phyloP scores from a whole-genome alignment of 169 alveolate species.

The Pseudocohnilembus persalinus region DNA sequence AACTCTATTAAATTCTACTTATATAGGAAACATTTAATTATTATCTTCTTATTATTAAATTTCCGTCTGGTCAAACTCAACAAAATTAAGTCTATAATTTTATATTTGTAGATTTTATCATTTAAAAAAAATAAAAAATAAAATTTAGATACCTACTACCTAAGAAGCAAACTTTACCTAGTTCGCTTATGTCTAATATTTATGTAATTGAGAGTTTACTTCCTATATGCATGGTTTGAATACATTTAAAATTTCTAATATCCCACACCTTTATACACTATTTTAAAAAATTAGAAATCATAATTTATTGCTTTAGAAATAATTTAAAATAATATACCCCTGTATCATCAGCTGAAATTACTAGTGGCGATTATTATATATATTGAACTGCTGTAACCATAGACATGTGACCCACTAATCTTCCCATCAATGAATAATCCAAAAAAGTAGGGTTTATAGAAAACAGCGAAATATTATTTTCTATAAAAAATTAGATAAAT shows the following conservation, averaged over 20 bases:
- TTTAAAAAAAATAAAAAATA: too few relatives aligned
- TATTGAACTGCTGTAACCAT: conserved; percentile 17
- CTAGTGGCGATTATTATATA: conserved; percentile 10
- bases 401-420: conserved; percentile 3
- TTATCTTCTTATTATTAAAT: background rate
- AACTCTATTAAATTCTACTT: conserved; percentile 12
- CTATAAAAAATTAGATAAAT: too few relatives aligned
- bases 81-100: conserved; percentile 5
- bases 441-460: background rate
- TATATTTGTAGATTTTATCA: too few relatives aligned
- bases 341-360: conserved; percentile 11
- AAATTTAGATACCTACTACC: background rate
- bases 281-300: background rate
- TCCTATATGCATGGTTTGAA: conserved; percentile 9
- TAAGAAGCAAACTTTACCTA: background rate
- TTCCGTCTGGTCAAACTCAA: conserved; percentile 3
- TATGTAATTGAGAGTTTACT: background rate
- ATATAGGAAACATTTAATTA: conserved; percentile 1
- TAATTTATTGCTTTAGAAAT: too few relatives aligned
- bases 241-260: conserved; percentile 17
- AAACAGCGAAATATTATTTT: background rate
- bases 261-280: conserved; percentile 14
- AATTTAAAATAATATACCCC: background rate
- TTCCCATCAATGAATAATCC: conserved; percentile 2
- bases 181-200: background rate